Conservation (phyloP, 2,329 filamentous ascomycete genomes). For the Pseudogymnoascus sp. region DNA sequence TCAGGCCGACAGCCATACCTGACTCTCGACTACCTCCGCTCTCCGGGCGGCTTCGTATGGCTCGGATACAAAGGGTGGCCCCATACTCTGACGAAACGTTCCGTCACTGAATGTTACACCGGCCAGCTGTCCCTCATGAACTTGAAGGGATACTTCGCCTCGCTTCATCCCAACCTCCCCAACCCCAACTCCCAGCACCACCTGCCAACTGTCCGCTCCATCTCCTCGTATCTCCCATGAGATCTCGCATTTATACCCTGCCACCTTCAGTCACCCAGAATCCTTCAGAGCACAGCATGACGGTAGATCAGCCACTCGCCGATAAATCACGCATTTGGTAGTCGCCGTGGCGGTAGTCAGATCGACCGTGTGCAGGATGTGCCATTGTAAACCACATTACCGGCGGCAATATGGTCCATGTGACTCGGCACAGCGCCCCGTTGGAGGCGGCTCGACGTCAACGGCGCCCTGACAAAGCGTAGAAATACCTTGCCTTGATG, state of each 20-base stretch:
- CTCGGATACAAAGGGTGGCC: not conserved
- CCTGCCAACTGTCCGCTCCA: not conserved
- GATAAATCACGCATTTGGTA: not conserved
- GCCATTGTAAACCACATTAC: not conserved
- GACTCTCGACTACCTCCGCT: not conserved
- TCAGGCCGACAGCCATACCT: not conserved
- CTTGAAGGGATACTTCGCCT: not conserved
- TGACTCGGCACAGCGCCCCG: not conserved
- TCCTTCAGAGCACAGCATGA: not conserved
- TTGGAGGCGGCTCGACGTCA: not conserved
- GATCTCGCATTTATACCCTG: not conserved
- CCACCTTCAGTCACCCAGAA: not conserved
- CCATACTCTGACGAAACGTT: not conserved
- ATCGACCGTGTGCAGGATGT: not conserved
- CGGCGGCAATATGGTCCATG: not conserved
- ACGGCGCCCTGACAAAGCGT: not conserved
- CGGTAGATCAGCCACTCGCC: not conserved
- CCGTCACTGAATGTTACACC: not conserved
- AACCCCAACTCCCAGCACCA: not conserved
- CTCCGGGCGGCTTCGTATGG: not conserved
- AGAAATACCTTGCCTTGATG: not conserved
- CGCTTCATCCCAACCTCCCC: not conserved
- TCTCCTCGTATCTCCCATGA: not conserved
- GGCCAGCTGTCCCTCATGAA: not conserved
- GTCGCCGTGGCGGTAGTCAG: not conserved